Evolutionary conservation across 208 protist genomes (phyloP), one percentile per base, ranked within the genome.

Genomic region (Leptomonas pyrrhocoris): DNA sequence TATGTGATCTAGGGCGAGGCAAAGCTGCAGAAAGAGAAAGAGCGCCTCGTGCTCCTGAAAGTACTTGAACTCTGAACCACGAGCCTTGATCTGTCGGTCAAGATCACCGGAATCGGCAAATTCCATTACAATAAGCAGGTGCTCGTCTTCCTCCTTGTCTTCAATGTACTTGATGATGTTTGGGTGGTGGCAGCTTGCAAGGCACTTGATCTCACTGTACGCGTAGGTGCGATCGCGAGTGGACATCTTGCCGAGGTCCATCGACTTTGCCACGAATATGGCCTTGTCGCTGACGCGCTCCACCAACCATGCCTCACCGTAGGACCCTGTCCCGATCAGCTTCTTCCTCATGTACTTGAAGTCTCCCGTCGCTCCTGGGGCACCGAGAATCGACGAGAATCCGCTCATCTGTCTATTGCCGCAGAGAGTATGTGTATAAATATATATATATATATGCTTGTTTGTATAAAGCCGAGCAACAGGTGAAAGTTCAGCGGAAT

Each of bases 151-250:
- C 36, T 93, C 86, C 42, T 89, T 82, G 74, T 96, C 91, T 40
- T 96, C 91, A 56, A 93, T 77, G 73, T 87, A 96, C 49, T 83
- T 79, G 65, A 96, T 92, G 62, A 96, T 93, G 59, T 96, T 96
- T 2, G 91, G 88, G 64, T 96, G 91, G 56, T 87, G 54, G 62
- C 86, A 90, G 63, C 77, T 92, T 11, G 88, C 85, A 21, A 96
- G 67, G 57, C 91, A 96, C 61, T 93, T 94, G 51, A 96, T 96
- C 60, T 96, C 88, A 68, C 86, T 93, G 55, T 93, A 85, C 0
- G 91, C 91, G 60, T 96, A 96, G 40, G 80, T 79, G 30, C 84
- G 85, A 57, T 96, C 91, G 0, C 89, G 86, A 4, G 75, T 50
- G 6, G 91, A 94, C 91, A 96, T 96, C 66, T 92, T 94, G 49